Evolutionary conservation across 768 basidiomycete genomes (phyloP), one percentile per base, ranked within the genome.

Genomic region (Russula olivacea): DNA sequence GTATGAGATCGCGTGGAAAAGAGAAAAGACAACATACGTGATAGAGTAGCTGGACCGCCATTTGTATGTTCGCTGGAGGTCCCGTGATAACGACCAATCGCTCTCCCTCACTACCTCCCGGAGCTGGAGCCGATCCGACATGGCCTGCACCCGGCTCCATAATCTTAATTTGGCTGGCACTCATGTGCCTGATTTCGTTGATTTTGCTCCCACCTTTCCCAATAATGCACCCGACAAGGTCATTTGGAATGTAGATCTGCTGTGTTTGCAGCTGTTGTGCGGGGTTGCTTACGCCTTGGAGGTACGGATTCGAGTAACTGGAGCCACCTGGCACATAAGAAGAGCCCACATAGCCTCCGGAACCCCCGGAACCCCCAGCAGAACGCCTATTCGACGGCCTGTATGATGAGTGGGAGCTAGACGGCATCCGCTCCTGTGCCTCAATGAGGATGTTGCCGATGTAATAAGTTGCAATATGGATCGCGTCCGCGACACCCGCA

Each of bases 381-480:
- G 84, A 79, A 65, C 82, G 78, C 50, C 83, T 74, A 70, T 76
- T 82, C 66, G 88, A 79, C 51, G 89, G 93, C 50, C 86, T 87
- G 72, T 87, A 91, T 36, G 76, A 80, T 1, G 85, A 85, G 68
- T 84, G 77, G 25, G 81, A 76, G 61, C 85, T 78, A 55, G 89
- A 79, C 4, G 90, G 90, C 82, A 83, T 83, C 63, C 88, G 87
- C 66, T 92, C 90, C 72, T 92, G 88, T 7, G 93, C 88, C 73
- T 97, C 93, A 68, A 96, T 89, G 59, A 99, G 86, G 70, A 98
- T 97, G 67, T 94, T 98, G 59, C 97, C 97, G 65, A 99, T 95
- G 74, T 99, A 98, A 77, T 98, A 99, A 4, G 96, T 98, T 45
- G 97, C 97, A 66, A 99, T 99, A 74, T 99, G 97, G 61, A 99